Percentiles rank a stretch among this genome's conserved stretches.
Conservation (phyloP, 208 protist species). For the Histomonas meleagridis region DNA sequence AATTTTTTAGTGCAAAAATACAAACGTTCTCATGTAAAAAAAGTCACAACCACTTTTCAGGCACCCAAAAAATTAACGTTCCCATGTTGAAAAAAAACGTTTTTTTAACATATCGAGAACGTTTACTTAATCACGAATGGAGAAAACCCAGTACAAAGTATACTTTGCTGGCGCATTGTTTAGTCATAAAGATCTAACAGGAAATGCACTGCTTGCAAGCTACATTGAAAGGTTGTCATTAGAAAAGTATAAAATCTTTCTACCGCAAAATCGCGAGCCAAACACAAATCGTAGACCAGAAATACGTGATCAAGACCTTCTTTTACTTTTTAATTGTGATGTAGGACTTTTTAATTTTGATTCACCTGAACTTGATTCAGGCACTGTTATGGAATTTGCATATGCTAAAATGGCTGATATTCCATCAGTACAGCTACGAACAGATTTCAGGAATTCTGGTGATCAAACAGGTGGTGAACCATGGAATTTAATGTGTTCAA, state of each 20-base stretch:
- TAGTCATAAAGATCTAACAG: background rate
- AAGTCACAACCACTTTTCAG: too few relatives aligned
- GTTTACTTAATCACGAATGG: too few relatives aligned
- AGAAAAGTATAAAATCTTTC: background rate
- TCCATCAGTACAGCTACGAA: background rate
- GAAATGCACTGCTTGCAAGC: background rate
- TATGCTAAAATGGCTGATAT: constrained; percentile 15
- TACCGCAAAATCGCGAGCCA: background rate
- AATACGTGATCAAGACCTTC: background rate
- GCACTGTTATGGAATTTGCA: background rate
- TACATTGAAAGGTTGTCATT: background rate
- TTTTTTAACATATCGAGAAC: too few relatives aligned
- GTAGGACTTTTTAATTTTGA: background rate
- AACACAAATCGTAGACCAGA: background rate
- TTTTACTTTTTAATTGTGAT: background rate
- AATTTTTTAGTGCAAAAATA: too few relatives aligned
- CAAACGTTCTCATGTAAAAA: too few relatives aligned
- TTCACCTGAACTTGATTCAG: background rate
- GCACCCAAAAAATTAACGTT: too few relatives aligned
- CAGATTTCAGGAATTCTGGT: background rate
- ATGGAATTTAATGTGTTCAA: background rate
- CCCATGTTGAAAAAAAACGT: too few relatives aligned
- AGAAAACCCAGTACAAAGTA: too few relatives aligned
- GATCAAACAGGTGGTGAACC: constrained; percentile 13
- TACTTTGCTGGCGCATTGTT: constrained; percentile 12